A percentile compares a stretch with the other conserved stretches of the same genome.
Evolutionary conservation across 805 yeast genomes (phyloP).

Genomic region (Blastobotrys attinorum): DNA sequence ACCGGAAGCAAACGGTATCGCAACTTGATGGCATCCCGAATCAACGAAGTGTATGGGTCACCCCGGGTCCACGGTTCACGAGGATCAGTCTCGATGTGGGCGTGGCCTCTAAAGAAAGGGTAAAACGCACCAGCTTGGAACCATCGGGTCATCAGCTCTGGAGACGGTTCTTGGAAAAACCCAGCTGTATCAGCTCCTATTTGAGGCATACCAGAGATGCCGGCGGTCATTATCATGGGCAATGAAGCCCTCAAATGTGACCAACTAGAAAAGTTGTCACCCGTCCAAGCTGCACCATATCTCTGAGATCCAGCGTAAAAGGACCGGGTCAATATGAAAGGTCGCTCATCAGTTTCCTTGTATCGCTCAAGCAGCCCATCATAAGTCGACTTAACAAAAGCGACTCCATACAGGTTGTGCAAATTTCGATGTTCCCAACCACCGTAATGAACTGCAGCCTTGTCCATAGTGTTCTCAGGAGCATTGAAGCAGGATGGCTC

Average conservation of each 20-base stretch:
- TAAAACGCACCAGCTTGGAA: conserved; percentile 92
- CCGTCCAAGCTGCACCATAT: conserved; percentile 92
- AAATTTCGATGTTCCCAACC: conserved; percentile 83
- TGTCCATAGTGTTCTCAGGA: conserved; percentile 84
- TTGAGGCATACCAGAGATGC: conserved; percentile 79
- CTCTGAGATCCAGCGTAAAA: conserved; percentile 87
- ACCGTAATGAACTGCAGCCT: conserved; percentile 67
- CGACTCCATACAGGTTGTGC: conserved; percentile 75
- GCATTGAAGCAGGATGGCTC: conserved; percentile 93
- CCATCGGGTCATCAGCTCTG: conserved; percentile 81
- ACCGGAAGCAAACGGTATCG: conserved; percentile 72
- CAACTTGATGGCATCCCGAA: conserved; percentile 60
- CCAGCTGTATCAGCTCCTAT: conserved; percentile 96
- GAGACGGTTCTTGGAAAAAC: conserved; percentile 79
- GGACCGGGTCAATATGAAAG: conserved; percentile 78
- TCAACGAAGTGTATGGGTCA: conserved; percentile 57
- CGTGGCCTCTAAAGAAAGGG: conserved; percentile 93
- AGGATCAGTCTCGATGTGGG: conserved; percentile 85
- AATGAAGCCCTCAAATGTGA: conserved; percentile 67
- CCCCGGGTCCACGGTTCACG: conserved; percentile 86
- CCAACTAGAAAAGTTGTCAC: conserved; percentile 92
- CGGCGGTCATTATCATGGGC: conserved; percentile 78
- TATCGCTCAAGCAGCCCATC: conserved; percentile 52
- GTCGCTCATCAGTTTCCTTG: conserved; percentile 45
- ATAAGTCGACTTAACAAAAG: conserved; percentile 72